A percentile compares a stretch with the other conserved stretches of the same genome.
Evolutionary conservation across 805 yeast species (phyloP).

Genomic region (Scheffersomyces stipitis): DNA sequence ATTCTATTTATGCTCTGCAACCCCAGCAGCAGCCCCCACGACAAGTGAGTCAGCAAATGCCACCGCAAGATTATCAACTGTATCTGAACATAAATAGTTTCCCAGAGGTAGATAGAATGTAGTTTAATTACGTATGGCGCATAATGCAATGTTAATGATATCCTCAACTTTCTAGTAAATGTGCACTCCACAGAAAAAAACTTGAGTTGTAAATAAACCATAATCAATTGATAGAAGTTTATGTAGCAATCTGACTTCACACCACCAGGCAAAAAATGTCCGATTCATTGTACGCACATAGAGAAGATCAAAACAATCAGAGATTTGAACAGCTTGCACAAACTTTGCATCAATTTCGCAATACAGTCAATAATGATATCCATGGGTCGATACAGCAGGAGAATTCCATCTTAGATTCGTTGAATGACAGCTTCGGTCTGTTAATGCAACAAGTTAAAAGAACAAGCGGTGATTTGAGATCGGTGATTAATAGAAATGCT

Average conservation of each 20-base stretch:
- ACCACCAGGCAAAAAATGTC: constrained; percentile 6
- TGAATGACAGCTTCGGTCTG: constrained; percentile 39
- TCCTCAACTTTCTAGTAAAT: too few relatives aligned
- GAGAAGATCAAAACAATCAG: constrained; percentile 44
- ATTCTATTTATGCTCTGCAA: constrained; percentile 11
- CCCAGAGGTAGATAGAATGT: constrained; percentile 26
- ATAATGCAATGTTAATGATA: too few relatives aligned
- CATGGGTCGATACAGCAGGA: constrained; percentile 43
- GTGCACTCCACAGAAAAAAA: too few relatives aligned
- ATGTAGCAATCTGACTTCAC: background rate
- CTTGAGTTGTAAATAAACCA: too few relatives aligned
- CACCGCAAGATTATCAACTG: constrained; percentile 5
- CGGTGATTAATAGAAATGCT: constrained; percentile 42
- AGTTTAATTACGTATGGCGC: too few relatives aligned
- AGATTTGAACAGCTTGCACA: constrained; percentile 43
- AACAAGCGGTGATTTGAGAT: constrained; percentile 40
- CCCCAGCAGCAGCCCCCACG: constrained; percentile 4
- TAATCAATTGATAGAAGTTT: background rate
- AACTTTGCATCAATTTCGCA: constrained; percentile 42
- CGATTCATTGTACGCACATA: constrained; percentile 35
- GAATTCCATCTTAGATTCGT: constrained; percentile 35
- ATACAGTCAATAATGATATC: constrained; percentile 41
- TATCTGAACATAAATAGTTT: constrained; percentile 29
- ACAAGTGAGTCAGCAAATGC: background rate
- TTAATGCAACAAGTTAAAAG: constrained; percentile 38